Percentiles rank a stretch among this genome's conserved stretches.
These are phyloP conservation scores for Gynandropsis gynandra DNA, from an alignment of 345 rosid genomes.

Conservation along the genomic window DNA sequence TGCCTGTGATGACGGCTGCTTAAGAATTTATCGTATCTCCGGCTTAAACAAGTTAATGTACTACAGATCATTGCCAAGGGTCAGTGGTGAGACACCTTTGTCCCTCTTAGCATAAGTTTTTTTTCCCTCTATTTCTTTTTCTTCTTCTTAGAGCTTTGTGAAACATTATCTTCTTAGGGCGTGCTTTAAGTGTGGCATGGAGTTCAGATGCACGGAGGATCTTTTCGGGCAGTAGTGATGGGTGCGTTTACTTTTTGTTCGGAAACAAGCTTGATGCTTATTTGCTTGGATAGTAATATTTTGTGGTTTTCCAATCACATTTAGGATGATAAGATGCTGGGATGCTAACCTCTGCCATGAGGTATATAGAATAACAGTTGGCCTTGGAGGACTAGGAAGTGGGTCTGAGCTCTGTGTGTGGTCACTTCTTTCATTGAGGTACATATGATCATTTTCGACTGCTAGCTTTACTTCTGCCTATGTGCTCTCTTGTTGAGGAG, in stretches of 20 bases:
- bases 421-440: slow-evolving; percentile 89
- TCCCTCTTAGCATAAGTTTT: slow-evolving; percentile 19
- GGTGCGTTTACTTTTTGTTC: slow-evolving; percentile 42
- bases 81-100: slow-evolving; percentile 76
- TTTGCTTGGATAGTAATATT: background rate
- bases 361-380: slow-evolving; percentile 79
- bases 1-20: slow-evolving; percentile 94
- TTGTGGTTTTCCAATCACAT: slow-evolving; percentile 5
- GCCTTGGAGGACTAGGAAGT: slow-evolving; percentile 73
- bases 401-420: slow-evolving; percentile 75
- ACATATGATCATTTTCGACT: background rate
- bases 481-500: slow-evolving; percentile 13
- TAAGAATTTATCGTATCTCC: slow-evolving; percentile 53
- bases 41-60: slow-evolving; percentile 48
- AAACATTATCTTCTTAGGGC: slow-evolving; percentile 45
- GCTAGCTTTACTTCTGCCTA: slow-evolving; percentile 1
- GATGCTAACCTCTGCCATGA: slow-evolving; percentile 59
- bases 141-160: slow-evolving; percentile 16
- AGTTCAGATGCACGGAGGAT: slow-evolving; percentile 48
- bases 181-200: slow-evolving; percentile 77
- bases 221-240: slow-evolving; percentile 89
- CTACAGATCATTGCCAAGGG: slow-evolving; percentile 75
- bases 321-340: slow-evolving; percentile 94
- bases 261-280: background rate
- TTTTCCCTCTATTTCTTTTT: slow-evolving; percentile 1